Percentiles rank a stretch among this genome's conserved stretches.
These are phyloP conservation scores for Exophiala oligosperma DNA, from an alignment of 2,329 filamentous ascomycete genomes.

Conservation along the genomic window DNA sequence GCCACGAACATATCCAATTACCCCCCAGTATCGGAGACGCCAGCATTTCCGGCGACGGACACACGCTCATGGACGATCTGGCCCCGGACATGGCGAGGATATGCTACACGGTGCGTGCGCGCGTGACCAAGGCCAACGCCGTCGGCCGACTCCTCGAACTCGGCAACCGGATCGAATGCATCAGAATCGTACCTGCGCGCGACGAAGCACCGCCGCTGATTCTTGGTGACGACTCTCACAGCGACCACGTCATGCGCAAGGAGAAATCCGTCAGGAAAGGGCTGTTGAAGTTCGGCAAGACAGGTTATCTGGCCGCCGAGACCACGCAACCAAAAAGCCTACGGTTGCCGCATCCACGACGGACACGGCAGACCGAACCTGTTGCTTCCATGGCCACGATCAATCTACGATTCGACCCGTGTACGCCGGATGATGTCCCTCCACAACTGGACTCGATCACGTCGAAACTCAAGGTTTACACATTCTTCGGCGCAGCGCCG, in stretches of 20 bases:
- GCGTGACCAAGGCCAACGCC: constrained; percentile 43
- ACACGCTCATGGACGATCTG: constrained; percentile 58
- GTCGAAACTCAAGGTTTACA: constrained; percentile 58
- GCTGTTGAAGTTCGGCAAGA: constrained; percentile 55
- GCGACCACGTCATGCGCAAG: constrained; percentile 53
- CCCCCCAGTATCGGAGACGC: constrained; percentile 64
- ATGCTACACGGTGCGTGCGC: constrained; percentile 55
- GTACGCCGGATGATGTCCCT: constrained; percentile 48
- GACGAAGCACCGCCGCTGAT: constrained; percentile 61
- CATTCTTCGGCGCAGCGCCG: constrained; percentile 56
- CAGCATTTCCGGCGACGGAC: constrained; percentile 52
- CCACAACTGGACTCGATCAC: constrained; percentile 54
- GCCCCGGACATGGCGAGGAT: constrained; percentile 64
- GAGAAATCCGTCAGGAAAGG: constrained; percentile 64
- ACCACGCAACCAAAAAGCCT: constrained; percentile 60
- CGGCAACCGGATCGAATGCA: constrained; percentile 52
- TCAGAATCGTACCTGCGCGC: constrained; percentile 60
- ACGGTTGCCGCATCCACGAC: constrained; percentile 46
- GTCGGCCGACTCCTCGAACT: constrained; percentile 49
- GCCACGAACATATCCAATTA: constrained; percentile 57
- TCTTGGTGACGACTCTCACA: constrained; percentile 42
- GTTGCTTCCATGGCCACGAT: constrained; percentile 58
- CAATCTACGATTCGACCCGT: constrained; percentile 62
- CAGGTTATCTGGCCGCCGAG: constrained; percentile 59
- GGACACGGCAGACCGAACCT: constrained; percentile 35